A percentile compares a stretch with the other conserved stretches of the same genome.
Evolutionary conservation across 2,329 filamentous ascomycete species (phyloP).

Genomic region (Periglandula ipomoeae): DNA sequence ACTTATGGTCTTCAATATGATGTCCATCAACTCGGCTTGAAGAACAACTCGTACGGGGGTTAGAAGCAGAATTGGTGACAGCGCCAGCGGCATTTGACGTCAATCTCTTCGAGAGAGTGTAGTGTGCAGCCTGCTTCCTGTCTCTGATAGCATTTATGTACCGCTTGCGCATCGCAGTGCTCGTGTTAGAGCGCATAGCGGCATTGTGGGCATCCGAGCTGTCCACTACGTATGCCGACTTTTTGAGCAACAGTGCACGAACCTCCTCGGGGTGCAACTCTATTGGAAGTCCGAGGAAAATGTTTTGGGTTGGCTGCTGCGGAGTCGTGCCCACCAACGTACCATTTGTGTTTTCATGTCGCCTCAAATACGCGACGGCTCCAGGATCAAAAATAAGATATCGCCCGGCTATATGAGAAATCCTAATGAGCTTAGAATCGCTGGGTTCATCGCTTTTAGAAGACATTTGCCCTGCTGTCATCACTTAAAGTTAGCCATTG

Average conservation of each 20-base stretch:
- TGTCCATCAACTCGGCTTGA: neutral
- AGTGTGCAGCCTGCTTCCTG: constrained; percentile 33
- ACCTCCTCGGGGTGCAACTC: constrained; percentile 90
- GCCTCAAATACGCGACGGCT: constrained; percentile 67
- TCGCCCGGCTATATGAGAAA: constrained; percentile 69
- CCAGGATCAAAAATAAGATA: constrained; percentile 88
- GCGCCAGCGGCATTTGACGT: constrained; percentile 24
- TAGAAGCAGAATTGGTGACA: constrained; percentile 13
- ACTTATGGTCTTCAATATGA: neutral
- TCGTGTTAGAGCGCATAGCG: constrained; percentile 46
- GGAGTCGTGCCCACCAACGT: constrained; percentile 81
- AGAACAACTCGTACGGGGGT: neutral
- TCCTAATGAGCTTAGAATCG: constrained; percentile 50
- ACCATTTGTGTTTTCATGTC: constrained; percentile 74
- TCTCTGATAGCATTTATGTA: constrained; percentile 52
- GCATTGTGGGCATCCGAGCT: constrained; percentile 62
- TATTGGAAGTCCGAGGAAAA: constrained; percentile 81
- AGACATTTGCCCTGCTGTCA: neutral
- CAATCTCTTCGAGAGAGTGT: constrained; percentile 29
- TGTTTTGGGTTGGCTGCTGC: constrained; percentile 88
- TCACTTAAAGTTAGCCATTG: neutral
- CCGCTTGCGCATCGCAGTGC: constrained; percentile 45
- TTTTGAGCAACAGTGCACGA: constrained; percentile 66
- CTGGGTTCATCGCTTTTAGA: neutral
- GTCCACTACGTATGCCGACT: constrained; percentile 71